phyloP scores from a whole-genome alignment of 768 basidiomycete species.

The Termitomyces sp. region DNA sequence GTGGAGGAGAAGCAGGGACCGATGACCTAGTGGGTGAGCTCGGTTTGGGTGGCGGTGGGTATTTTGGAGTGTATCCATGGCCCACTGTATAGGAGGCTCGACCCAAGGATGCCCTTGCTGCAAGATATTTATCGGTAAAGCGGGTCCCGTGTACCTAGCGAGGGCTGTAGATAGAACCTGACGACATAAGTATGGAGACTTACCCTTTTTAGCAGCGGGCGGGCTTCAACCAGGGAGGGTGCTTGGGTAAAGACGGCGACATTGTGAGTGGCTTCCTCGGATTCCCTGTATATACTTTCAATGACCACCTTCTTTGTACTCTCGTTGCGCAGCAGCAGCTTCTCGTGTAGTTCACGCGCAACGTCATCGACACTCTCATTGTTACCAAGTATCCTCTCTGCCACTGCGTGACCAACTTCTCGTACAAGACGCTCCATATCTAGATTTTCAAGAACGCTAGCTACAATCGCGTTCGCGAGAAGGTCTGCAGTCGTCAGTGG shows the following conservation, averaged over 20 bases:
- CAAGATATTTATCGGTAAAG: conserved; percentile 95
- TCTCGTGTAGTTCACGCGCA: conserved; percentile 90
- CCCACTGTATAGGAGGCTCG: conserved; percentile 54
- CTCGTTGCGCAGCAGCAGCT: conserved; percentile 86
- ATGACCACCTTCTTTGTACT: conserved; percentile 96
- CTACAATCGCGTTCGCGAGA: conserved; percentile 93
- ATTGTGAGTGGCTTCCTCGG: conserved; percentile 86
- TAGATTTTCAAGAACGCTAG: conserved; percentile 94
- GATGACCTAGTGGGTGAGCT: conserved; percentile 40
- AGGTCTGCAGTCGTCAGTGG: conserved; percentile 94
- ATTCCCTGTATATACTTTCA: conserved; percentile 94
- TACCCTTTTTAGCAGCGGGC: conserved; percentile 79
- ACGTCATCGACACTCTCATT: conserved; percentile 97
- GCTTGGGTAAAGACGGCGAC: conserved; percentile 82
- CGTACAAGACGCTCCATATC: conserved; percentile 97
- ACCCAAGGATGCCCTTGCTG: conserved; percentile 59
- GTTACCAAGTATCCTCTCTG: conserved; percentile 86
- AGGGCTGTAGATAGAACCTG: conserved; percentile 10
- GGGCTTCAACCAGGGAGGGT: conserved; percentile 66
- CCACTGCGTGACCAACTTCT: conserved; percentile 93
- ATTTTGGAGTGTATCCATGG: conserved; percentile 47
- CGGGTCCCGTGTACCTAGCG: conserved; percentile 87
- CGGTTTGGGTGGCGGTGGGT: conserved; percentile 40
- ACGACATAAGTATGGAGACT: conserved; percentile 20
- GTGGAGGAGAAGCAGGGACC: conserved; percentile 63